Percentiles rank a stretch among this genome's conserved stretches.
Conservation (phyloP, 805 yeast genomes). For the Candida caryicola region DNA sequence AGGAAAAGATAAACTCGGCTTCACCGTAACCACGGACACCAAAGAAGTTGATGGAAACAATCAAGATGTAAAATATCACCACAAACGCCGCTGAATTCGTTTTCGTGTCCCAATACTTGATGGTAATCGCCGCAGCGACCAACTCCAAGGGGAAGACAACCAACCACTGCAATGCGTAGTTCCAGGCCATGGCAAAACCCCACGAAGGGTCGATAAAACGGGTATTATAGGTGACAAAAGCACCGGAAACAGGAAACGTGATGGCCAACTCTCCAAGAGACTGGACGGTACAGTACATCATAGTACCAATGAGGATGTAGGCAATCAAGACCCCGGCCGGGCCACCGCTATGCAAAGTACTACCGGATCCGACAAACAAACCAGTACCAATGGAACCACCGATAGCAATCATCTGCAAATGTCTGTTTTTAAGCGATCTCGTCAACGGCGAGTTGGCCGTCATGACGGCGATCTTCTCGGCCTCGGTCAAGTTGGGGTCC, state of each 20-base stretch:
- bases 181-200: slow-evolving; percentile 74
- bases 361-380: slow-evolving; percentile 71
- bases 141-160: slow-evolving; percentile 65
- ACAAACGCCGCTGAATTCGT: slow-evolving; percentile 58
- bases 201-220: slow-evolving; percentile 63
- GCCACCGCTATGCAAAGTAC: slow-evolving; percentile 61
- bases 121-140: slow-evolving; percentile 58
- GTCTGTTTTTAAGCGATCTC: slow-evolving; percentile 58
- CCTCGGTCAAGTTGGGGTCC: slow-evolving; percentile 43
- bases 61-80: slow-evolving; percentile 51
- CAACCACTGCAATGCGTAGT: slow-evolving; percentile 63
- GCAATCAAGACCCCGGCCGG: slow-evolving; percentile 55
- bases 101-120: slow-evolving; percentile 49
- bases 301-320: slow-evolving; percentile 35
- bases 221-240: slow-evolving; percentile 56
- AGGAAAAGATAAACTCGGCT: slow-evolving; percentile 62
- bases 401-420: slow-evolving; percentile 76
- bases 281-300: slow-evolving; percentile 39
- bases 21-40: slow-evolving; percentile 62
- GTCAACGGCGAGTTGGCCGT: slow-evolving; percentile 47
- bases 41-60: slow-evolving; percentile 46
- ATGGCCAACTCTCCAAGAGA: slow-evolving; percentile 48
- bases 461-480: slow-evolving; percentile 46
- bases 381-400: slow-evolving; percentile 88
- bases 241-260: slow-evolving; percentile 42